These are phyloP conservation scores for Pythium phragmitis DNA, from an alignment of 352 stramenopile species.

Conservation along the genomic window DNA sequence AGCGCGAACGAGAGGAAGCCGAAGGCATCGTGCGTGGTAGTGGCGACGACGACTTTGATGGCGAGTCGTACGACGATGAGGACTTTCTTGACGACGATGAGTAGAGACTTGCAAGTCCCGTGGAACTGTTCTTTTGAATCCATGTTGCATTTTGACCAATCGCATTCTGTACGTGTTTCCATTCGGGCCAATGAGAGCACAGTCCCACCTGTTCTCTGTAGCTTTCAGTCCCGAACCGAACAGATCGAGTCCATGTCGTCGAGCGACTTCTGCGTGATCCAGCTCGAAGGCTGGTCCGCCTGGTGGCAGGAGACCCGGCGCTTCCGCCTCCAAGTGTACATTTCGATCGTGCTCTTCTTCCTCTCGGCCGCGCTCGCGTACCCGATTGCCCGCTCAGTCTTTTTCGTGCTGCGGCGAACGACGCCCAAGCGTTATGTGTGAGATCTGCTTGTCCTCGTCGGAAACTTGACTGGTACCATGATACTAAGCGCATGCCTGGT, in stretches of 20 bases:
- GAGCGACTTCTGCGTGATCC: conserved; percentile 48
- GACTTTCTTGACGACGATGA: conserved; percentile 40
- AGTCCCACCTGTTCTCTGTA: background rate
- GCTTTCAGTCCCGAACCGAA: background rate
- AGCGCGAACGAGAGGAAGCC: conserved; percentile 55
- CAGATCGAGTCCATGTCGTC: conserved; percentile 14
- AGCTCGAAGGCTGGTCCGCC: conserved; percentile 44
- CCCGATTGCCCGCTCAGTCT: conserved; percentile 65
- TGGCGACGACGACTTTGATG: conserved; percentile 31
- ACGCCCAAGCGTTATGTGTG: conserved; percentile 60
- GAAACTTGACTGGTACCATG: background rate
- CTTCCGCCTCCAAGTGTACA: conserved; percentile 54
- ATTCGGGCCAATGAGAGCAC: conserved; percentile 1
- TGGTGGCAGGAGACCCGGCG: conserved; percentile 61
- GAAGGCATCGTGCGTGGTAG: conserved; percentile 30
- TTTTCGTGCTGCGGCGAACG: conserved; percentile 60
- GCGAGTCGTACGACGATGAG: conserved; percentile 55
- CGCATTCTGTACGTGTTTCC: background rate
- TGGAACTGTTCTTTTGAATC: background rate
- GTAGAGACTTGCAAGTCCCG: background rate
- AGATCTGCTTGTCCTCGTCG: background rate
- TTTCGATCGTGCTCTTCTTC: conserved; percentile 76
- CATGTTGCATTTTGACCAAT: conserved; percentile 30
- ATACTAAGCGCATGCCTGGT: background rate
- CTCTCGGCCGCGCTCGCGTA: conserved; percentile 69